Evolutionary conservation across 768 basidiomycete species (phyloP), one percentile per base, ranked within the genome.

Genomic region (Russula olivacea): DNA sequence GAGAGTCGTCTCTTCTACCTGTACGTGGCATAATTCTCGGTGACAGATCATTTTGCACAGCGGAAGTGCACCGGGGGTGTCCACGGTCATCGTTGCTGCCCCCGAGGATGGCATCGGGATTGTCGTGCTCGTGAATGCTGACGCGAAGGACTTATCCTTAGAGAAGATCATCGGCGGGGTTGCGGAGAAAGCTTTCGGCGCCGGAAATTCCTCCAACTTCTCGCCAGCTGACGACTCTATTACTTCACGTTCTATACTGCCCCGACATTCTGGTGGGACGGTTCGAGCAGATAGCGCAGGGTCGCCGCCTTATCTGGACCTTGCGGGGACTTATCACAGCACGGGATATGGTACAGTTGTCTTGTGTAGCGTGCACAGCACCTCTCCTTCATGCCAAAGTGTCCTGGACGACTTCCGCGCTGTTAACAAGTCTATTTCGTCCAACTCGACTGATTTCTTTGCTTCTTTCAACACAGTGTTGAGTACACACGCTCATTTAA

Each of bases 51-150:
- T 41, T 78, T 77, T 59, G 12, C 51, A 60, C 32, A 3, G 19
- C 0, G 78, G 80, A 2, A 65, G 66, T 4, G 53, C 76, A 12
- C 76, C 76, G 0, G 78, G 78, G 4, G 65, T 75, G 34, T 71
- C 72, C 2, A 69, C 76, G 0, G 21, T 65, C 0, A 71, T 76
- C 5, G 56, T 68, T 1, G 71, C 79, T 60, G 68, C 77, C 17
- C 79, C 78, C 0, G 28, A 65, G 3, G 75, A 78, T 43, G 70
- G 69, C 10, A 58, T 78, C 0, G 79, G 77, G 4, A 52, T 81
- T 23, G 64, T 73, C 30, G 43, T 51, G 1, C 64, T 74, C 14
- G 59, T 62, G 8, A 73, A 73, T 61, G 66, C 63, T 4, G 68
- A 70, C 40, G 40, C 12, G 3, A 63, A 67, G 23, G 10, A 60